Conservation (phyloP, 2,329 filamentous ascomycete genomes). For the Paecilomyces sp. region DNA sequence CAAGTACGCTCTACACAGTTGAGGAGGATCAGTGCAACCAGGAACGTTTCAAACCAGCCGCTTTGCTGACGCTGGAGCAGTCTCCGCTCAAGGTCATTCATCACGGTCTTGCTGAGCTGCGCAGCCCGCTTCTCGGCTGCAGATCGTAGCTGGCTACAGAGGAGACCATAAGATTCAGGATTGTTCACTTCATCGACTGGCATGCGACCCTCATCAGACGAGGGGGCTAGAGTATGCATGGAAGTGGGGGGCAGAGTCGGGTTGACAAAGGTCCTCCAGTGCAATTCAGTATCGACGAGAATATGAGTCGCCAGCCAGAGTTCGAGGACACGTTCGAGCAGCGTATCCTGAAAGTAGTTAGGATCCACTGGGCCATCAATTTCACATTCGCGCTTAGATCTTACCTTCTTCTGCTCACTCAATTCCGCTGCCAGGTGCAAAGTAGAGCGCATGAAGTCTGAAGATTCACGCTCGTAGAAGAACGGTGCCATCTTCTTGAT, state of each 20-base stretch:
- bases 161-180: slow-evolving; percentile 41
- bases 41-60: slow-evolving; percentile 52
- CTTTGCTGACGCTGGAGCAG: slow-evolving; percentile 52
- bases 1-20: slow-evolving; percentile 55
- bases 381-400: slow-evolving; percentile 6
- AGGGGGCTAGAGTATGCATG: slow-evolving; percentile 28
- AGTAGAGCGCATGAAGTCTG: slow-evolving; percentile 45
- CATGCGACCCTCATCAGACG: slow-evolving; percentile 32
- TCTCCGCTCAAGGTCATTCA: slow-evolving; percentile 55
- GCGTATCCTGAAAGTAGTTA: slow-evolving; percentile 26
- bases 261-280: slow-evolving; percentile 45
- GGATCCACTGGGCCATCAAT: neutral
- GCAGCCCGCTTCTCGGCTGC: slow-evolving; percentile 49
- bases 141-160: slow-evolving; percentile 48
- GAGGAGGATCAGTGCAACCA: slow-evolving; percentile 52
- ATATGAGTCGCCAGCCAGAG: slow-evolving; percentile 52
- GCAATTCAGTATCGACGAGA: slow-evolving; percentile 42
- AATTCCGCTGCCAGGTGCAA: slow-evolving; percentile 34
- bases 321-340: slow-evolving; percentile 47
- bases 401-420: slow-evolving; percentile 31
- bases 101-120: slow-evolving; percentile 45
- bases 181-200: slow-evolving; percentile 33
- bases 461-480: slow-evolving; percentile 44
- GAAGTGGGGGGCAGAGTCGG: slow-evolving; percentile 31
- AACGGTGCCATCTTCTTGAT: slow-evolving; percentile 42